phyloP scores from a whole-genome alignment of 805 yeast species.

The Lachancea nothofagi region DNA sequence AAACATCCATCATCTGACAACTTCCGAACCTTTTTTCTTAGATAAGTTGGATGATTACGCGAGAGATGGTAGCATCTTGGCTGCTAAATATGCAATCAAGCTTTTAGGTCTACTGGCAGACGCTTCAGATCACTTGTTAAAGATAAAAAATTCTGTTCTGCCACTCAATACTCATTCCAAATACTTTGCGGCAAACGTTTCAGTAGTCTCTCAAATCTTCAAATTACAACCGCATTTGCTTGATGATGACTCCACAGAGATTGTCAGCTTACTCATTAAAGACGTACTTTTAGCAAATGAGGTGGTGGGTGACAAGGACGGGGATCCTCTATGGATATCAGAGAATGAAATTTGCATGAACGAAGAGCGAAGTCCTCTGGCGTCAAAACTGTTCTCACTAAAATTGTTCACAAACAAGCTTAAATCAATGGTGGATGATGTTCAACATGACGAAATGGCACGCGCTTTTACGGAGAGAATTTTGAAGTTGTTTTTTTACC shows the following conservation, averaged over 20 bases:
- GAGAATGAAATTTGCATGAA: slow-evolving; percentile 37
- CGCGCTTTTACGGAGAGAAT: slow-evolving; percentile 54
- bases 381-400: slow-evolving; percentile 48
- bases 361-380: slow-evolving; percentile 31
- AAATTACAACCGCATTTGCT: slow-evolving; percentile 42
- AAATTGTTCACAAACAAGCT: slow-evolving; percentile 57
- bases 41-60: slow-evolving; percentile 45
- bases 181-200: slow-evolving; percentile 48
- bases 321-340: slow-evolving; percentile 41
- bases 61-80: slow-evolving; percentile 47
- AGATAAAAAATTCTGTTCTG: slow-evolving; percentile 39
- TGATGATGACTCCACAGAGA: slow-evolving; percentile 49
- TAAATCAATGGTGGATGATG: slow-evolving; percentile 32
- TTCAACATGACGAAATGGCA: slow-evolving; percentile 35
- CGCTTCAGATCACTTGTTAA: slow-evolving; percentile 34
- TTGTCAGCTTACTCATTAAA: slow-evolving; percentile 56
- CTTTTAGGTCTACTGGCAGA: slow-evolving; percentile 45
- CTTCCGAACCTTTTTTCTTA: slow-evolving; percentile 36
- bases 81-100: slow-evolving; percentile 61
- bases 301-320: slow-evolving; percentile 26
- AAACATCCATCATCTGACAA: slow-evolving; percentile 44
- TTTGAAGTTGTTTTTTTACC: slow-evolving; percentile 57
- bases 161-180: slow-evolving; percentile 43
- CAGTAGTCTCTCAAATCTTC: slow-evolving; percentile 57
- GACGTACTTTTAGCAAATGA: slow-evolving; percentile 54